Evolutionary conservation across 129 eudicot species (phyloP), one percentile per base, ranked within the genome.

Genomic region (Flaveria ramosissima): DNA sequence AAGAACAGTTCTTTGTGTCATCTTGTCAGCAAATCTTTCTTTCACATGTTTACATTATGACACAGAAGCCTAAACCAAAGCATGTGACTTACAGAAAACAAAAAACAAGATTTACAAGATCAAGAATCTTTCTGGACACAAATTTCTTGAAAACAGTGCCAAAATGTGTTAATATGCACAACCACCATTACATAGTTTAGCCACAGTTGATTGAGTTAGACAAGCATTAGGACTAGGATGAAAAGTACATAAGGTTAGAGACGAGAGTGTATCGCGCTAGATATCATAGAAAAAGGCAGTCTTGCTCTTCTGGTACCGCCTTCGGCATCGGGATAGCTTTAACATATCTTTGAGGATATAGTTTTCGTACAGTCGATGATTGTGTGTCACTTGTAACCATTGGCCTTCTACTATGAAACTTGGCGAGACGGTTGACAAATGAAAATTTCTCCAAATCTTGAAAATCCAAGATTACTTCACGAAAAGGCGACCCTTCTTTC

Each of bases 391-490:
- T 81, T 73, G 82, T 45, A 76, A 78, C 75, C 45, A 43, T 41
- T 16, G 79, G 81, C 21, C 82, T 88, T 72, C 83, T 70, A 68
- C 67, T 53, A 67, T 88, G 97, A 65, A 85, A 87, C 87, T 87
- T 92, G n/a, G 97, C 97, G 30, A 87, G 85, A 11, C 92, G 90
- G 68, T 82, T 92, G 56, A 77, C 78, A 45, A 85, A 68, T 6
- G 90, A 80, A 57, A 84, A 70, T 70, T 84, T 92, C 71, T 92
- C 97, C 86, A 87, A 64, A n/a, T 87, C 90, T 66, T 80, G 92
- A 72, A 45, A 59, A 63, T 84, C 96, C 83, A 87, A 70, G 76
- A 55, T 87, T 51, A 85, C 3, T 39, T 89, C 97, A 66, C 79
- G 41, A 72, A 85, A 70, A 1, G 86, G 83, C 1, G 90, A 85